Base-by-base conservation (phyloP, 108 stramenopile genomes). In the Poteriospumella lacustris region DNA sequence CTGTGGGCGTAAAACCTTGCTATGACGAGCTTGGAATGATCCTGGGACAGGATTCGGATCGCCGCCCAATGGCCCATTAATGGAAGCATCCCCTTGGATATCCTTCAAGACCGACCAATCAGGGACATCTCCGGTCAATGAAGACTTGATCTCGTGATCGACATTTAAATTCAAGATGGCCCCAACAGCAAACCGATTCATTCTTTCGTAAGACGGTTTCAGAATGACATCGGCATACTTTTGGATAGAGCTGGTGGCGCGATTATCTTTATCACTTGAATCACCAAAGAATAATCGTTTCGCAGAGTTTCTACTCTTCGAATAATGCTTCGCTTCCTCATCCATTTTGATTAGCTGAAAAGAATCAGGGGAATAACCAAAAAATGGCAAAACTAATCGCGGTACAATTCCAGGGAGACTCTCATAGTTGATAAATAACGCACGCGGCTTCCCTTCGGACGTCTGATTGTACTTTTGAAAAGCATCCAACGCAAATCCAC, bases 381-480 rank as follows among this genome's bases (percentile, higher is more conserved):
- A 56, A 3, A 73, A 19, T 44, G 70, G 70, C 5, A 73, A 73
- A 5, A 73, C 9, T 42, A 38, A n/a, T 38, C 42, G 3, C 40
- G 70, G 70, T 3, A 73, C 41, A 5, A 73, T 5, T n/a, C 70
- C 70, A 3, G 70, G 70, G 5, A 73, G 41, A 38, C 70, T 82
- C 12, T 75, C 82, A 19, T 83, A 83, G 58, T 82, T 78, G 15
- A 83, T 81, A 62, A 79, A 68, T 26, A 64, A 41, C 3, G 80
- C 70, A 12, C 70, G 70, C 28, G 19, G 36, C 42, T 39, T 5
- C 36, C 40, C 36, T 39, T 3, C 3, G 33, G 26, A 42, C 9
- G 70, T n/a, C 9, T 38, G 5, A 3, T 15, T 26, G 36, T 73
- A 56, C 9, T 19, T 3, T 36, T 36, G 19, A 68, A 19, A 3